phyloP scores from a whole-genome alignment of 1,284 basidiomycete species.

The Ganoderma meredithae region DNA sequence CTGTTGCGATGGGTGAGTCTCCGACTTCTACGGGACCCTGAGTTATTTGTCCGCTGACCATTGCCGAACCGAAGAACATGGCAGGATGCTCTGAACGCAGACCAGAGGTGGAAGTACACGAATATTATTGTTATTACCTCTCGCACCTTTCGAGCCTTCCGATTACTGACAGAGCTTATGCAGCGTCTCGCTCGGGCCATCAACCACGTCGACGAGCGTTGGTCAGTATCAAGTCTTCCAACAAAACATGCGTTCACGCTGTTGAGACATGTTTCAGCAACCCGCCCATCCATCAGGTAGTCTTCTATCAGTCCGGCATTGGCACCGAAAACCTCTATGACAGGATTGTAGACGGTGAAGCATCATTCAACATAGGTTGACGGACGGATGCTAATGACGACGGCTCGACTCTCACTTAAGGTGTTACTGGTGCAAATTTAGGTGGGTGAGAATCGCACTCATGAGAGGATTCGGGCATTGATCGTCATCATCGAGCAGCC shows the following conservation, averaged over 20 bases:
- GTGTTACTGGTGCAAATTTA: constrained; percentile 63
- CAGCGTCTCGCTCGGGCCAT: constrained; percentile 61
- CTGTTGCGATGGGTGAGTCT: constrained; percentile 72
- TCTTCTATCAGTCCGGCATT: constrained; percentile 76
- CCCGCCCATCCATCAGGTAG: constrained; percentile 64
- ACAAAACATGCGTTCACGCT: constrained; percentile 3
- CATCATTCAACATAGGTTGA: background rate
- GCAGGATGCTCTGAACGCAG: constrained; percentile 54
- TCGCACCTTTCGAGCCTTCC: no score
- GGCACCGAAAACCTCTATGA: constrained; percentile 69
- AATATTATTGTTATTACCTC: constrained; percentile 58
- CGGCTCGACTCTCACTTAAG: constrained; percentile 41
- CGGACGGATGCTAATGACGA: background rate
- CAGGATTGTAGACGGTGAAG: constrained; percentile 45
- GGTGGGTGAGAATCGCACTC: constrained; percentile 46
- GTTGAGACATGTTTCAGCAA: constrained; percentile 38
- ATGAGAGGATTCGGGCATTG: background rate
- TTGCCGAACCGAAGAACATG: constrained; percentile 41
- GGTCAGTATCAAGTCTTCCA: constrained; percentile 41
- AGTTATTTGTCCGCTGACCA: background rate
- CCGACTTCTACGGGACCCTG: background rate
- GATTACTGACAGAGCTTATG: background rate
- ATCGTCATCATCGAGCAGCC: constrained; percentile 44
- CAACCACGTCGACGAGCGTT: constrained; percentile 61
- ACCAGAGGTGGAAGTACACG: constrained; percentile 62